Percentiles rank a stretch among this genome's conserved stretches.
Conservation (phyloP, 2,329 filamentous ascomycete species). For the Stagonosporopsis tanaceti region DNA sequence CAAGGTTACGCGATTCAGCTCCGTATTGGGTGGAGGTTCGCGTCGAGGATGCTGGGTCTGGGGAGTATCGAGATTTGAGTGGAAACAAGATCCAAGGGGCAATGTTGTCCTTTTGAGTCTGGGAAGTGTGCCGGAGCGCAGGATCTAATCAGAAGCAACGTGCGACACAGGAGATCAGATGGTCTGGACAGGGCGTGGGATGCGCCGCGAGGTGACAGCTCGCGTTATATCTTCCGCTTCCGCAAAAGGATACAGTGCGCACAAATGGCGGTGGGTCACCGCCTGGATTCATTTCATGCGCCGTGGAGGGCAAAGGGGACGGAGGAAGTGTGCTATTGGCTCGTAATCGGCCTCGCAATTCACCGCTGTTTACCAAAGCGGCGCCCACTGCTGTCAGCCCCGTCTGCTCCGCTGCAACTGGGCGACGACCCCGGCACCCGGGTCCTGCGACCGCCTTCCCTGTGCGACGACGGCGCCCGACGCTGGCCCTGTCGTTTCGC, state of each 20-base stretch:
- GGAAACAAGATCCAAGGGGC: slow-evolving; percentile 21
- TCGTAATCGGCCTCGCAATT: slow-evolving; percentile 23
- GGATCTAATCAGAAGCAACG: slow-evolving; percentile 47
- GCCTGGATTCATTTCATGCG: slow-evolving; percentile 40
- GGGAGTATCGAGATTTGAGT: slow-evolving; percentile 17
- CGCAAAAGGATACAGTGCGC: slow-evolving; percentile 22
- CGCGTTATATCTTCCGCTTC: slow-evolving; percentile 42
- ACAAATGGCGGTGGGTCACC: slow-evolving; percentile 37
- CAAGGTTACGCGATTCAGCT: slow-evolving; percentile 28
- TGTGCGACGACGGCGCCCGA: slow-evolving; percentile 27
- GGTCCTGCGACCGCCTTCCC: slow-evolving; percentile 36
- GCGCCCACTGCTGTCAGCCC: slow-evolving; percentile 34
- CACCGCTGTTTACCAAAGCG: slow-evolving; percentile 36
- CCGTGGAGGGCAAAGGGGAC: slow-evolving; percentile 38
- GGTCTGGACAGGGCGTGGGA: slow-evolving; percentile 32
- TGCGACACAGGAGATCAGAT: slow-evolving; percentile 42
- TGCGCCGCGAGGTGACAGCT: slow-evolving; percentile 36
- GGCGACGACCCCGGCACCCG: slow-evolving; percentile 35
- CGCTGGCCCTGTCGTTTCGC: slow-evolving; percentile 29
- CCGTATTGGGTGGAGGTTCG: slow-evolving; percentile 25
- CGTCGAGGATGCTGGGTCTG: slow-evolving; percentile 16
- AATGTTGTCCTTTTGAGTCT: slow-evolving; percentile 15
- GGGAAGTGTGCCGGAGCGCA: slow-evolving; percentile 33
- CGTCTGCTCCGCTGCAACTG: slow-evolving; percentile 28
- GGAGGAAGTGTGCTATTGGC: slow-evolving; percentile 31